Conservation (phyloP, 2,329 filamentous ascomycete genomes). For the Pyrenochaeta sp. region DNA sequence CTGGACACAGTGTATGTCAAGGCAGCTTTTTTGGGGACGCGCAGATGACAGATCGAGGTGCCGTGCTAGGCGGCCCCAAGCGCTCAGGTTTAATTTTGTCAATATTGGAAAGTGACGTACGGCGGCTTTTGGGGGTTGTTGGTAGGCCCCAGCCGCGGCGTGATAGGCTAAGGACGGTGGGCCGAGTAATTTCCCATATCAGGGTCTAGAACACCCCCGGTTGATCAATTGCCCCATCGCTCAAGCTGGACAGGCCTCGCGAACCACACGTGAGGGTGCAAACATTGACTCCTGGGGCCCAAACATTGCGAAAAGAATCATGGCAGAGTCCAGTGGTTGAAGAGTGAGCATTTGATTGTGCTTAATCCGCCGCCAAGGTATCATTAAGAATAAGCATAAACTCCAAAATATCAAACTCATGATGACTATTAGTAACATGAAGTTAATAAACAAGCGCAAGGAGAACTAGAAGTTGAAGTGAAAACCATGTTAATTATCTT, state of each 20-base stretch:
- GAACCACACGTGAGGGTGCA: background rate
- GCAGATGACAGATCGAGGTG: background rate
- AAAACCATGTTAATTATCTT: conserved; percentile 45
- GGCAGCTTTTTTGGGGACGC: background rate
- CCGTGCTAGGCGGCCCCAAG: background rate
- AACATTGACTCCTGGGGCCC: background rate
- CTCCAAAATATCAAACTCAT: background rate
- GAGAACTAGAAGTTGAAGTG: conserved; percentile 24
- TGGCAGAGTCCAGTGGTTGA: background rate
- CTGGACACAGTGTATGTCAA: too few relatives aligned
- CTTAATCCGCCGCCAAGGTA: background rate
- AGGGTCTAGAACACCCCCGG: conserved; percentile 3
- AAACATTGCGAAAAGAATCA: background rate
- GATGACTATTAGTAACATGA: background rate
- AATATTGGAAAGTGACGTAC: background rate
- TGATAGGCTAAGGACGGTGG: background rate
- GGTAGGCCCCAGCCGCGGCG: background rate
- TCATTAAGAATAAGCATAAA: background rate
- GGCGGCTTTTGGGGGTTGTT: background rate
- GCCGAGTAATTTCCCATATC: background rate
- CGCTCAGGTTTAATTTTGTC: background rate
- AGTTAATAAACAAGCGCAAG: background rate
- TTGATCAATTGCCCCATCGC: background rate
- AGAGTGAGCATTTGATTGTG: background rate
- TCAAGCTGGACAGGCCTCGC: background rate